phyloP scores from a whole-genome alignment of 2,329 filamentous ascomycete genomes.

The Zymoseptoria passerinii region DNA sequence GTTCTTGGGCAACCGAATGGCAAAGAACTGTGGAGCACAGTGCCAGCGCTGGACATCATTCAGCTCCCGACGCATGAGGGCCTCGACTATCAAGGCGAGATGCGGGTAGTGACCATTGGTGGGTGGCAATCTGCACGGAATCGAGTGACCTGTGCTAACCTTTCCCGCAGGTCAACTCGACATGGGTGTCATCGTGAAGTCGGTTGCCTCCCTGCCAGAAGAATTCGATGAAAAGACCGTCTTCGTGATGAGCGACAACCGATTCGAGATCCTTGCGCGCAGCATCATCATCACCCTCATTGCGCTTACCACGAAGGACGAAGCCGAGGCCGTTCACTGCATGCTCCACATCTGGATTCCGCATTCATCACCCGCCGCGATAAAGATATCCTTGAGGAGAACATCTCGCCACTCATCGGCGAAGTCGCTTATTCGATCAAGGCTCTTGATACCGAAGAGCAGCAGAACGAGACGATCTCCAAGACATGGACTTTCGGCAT shows the following conservation, averaged over 20 bases:
- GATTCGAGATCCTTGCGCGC: conserved; percentile 29
- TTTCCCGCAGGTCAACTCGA: conserved; percentile 33
- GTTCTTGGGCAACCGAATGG: conserved; percentile 14
- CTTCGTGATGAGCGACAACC: conserved; percentile 35
- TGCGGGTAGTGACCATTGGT: not conserved
- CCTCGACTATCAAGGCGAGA: conserved; percentile 1
- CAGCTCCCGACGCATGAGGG: conserved; percentile 28
- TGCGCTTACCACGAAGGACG: conserved; percentile 13
- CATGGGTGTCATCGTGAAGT: conserved; percentile 35
- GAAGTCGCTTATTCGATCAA: not conserved
- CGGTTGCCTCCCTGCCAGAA: conserved; percentile 30
- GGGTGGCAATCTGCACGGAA: not conserved
- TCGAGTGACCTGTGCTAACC: not conserved
- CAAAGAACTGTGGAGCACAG: conserved; percentile 36
- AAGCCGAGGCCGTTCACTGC: conserved; percentile 20
- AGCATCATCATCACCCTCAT: conserved; percentile 31
- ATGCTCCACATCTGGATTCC: conserved; percentile 43
- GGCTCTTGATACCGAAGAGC: not conserved
- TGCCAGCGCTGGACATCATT: conserved; percentile 36
- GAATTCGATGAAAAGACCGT: conserved; percentile 21
- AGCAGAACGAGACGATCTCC: conserved; percentile 1
- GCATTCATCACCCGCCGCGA: conserved; percentile 22
- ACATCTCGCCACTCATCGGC: not conserved
- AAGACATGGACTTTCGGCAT: conserved; percentile 29
- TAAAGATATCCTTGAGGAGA: not conserved